Percentiles rank a stretch among this genome's conserved stretches.
Conservation (phyloP, 2,329 filamentous ascomycete species). For the Orbilia oligospora region DNA sequence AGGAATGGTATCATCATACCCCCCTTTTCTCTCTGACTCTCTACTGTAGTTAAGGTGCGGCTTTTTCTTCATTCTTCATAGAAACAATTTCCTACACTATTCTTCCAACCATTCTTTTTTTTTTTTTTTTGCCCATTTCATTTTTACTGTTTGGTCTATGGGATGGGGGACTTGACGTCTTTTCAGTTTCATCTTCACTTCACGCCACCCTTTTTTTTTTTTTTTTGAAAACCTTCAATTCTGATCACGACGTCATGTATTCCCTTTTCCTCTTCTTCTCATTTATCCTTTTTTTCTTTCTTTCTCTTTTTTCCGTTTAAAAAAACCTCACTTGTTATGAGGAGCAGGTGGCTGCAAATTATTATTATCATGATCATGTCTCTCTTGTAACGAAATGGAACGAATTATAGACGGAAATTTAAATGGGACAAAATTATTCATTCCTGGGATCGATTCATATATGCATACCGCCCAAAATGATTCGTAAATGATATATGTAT, state of each 20-base stretch:
- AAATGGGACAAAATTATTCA: conserved; percentile 5
- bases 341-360: conserved; percentile 26
- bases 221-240: conserved; percentile 20
- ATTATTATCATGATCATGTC: conserved; percentile 18
- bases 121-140: not conserved
- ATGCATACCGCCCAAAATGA: not conserved
- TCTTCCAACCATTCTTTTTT: conserved; percentile 11
- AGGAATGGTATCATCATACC: conserved; percentile 6
- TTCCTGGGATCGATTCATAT: not conserved
- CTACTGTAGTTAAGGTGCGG: conserved; percentile 53
- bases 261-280: not conserved
- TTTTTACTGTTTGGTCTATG: conserved; percentile 6
- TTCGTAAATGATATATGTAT: no score
- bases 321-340: conserved; percentile 8
- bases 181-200: conserved; percentile 49
- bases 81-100: conserved; percentile 3
- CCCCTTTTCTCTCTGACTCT: conserved; percentile 10
- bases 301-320: no score
- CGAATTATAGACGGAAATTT: conserved; percentile 28
- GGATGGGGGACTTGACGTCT: conserved; percentile 53
- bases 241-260: conserved; percentile 41
- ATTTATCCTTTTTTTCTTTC: not conserved
- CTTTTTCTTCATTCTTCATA: conserved; percentile 23
- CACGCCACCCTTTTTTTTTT: conserved; percentile 9
- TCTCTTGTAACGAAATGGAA: conserved; percentile 31